Percentiles rank a stretch among this genome's conserved stretches.
Evolutionary conservation across 495 filamentous ascomycete genomes (phyloP).

Genomic region (Aspergillus saccharolyticus): DNA sequence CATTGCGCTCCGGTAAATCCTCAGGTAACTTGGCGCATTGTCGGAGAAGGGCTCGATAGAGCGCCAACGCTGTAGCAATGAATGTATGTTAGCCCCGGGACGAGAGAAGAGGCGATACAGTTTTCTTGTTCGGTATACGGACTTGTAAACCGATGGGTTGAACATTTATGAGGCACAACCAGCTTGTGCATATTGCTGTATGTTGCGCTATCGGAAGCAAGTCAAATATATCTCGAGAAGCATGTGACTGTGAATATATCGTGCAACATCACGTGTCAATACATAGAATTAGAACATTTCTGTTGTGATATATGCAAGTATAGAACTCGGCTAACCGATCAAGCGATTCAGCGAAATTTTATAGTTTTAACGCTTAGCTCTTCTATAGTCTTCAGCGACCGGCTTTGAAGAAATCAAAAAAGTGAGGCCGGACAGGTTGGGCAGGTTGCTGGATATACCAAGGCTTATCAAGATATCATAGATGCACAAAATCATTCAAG

Average conservation of each 20-base stretch:
- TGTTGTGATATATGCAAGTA: no score
- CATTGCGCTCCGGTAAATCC: conserved; percentile 30
- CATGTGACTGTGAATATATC: conserved; percentile 6
- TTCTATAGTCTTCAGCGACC: no score
- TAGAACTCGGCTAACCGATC: no score
- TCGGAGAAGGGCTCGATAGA: conserved; percentile 67
- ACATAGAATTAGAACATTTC: no score
- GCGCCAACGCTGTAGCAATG: conserved; percentile 55
- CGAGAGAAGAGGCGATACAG: no score
- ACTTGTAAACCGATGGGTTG: conserved; percentile 63
- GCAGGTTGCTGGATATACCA: no score
- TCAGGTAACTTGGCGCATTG: conserved; percentile 50
- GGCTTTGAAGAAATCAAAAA: no score
- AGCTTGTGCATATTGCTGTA: conserved; percentile 39
- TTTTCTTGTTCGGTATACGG: conserved; percentile 18
- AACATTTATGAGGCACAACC: conserved; percentile 42
- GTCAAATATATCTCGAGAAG: neutral
- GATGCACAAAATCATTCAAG: no score
- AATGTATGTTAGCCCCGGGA: conserved; percentile 12
- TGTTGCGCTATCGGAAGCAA: neutral
- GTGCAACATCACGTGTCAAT: neutral
- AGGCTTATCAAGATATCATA: no score
- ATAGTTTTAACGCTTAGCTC: no score
- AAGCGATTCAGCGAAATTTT: no score
- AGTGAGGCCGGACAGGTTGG: no score